phyloP scores from a whole-genome alignment of 139 green algal species.

The Asterochloris sp. region DNA sequence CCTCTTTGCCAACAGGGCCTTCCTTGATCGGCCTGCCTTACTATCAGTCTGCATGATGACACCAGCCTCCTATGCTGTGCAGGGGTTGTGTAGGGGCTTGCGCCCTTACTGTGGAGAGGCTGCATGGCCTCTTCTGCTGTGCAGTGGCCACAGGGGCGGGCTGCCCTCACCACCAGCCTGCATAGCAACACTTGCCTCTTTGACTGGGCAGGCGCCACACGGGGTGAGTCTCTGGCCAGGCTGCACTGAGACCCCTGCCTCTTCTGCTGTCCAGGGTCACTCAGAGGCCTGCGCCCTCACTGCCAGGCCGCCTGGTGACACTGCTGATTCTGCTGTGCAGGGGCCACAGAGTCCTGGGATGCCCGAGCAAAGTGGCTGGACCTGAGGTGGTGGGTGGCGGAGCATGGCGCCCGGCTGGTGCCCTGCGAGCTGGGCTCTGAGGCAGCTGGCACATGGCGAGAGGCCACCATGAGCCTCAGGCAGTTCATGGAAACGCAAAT shows the following conservation, averaged over 20 bases:
- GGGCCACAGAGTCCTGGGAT: constrained; percentile 72
- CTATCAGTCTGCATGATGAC: no score
- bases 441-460: constrained; percentile 5
- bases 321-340: constrained; percentile 9
- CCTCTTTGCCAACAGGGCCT: no score
- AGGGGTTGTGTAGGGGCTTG: no score
- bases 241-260: background rate
- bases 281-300: background rate
- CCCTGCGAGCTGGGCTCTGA: constrained; percentile 67
- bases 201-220: background rate
- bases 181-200: background rate
- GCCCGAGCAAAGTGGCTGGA: constrained; percentile 67
- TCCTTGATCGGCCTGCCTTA: no score
- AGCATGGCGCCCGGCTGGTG: constrained; percentile 73
- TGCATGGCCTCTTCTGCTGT: background rate
- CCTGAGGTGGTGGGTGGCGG: constrained; percentile 48
- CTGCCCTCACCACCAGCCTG: background rate
- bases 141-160: no score
- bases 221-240: no score
- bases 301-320: background rate
- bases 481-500: constrained; percentile 12
- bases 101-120: no score
- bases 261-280: background rate
- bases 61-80: no score
- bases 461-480: constrained; percentile 13